Percentiles rank a stretch among this genome's conserved stretches.
Conservation (phyloP, 129 eudicot species). For the Saussurea involucrata region DNA sequence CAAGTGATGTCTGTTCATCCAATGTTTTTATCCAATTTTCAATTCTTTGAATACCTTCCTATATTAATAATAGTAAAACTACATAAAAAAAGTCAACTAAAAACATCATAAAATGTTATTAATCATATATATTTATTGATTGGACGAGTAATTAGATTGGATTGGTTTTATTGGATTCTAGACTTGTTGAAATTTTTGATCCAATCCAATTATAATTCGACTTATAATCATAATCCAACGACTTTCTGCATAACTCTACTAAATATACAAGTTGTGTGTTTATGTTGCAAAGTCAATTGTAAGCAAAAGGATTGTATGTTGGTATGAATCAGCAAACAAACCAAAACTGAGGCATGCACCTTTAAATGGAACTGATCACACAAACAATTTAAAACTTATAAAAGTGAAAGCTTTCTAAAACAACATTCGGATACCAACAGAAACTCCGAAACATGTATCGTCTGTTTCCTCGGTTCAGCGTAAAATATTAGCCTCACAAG, state of each 20-base stretch:
- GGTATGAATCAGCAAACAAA: not conserved
- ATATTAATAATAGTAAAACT: not conserved
- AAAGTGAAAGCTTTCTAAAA: not conserved
- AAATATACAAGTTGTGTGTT: too few relatives aligned
- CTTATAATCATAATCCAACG: too few relatives aligned
- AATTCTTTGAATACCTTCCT: not conserved
- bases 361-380: not conserved
- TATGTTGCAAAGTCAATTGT: too few relatives aligned
- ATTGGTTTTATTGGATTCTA: not conserved
- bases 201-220: not conserved
- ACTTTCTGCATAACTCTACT: too few relatives aligned
- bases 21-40: too few relatives aligned
- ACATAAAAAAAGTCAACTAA: too few relatives aligned
- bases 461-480: conserved; percentile 8
- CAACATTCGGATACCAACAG: not conserved
- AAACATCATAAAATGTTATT: too few relatives aligned
- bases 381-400: not conserved
- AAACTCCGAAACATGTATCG: conserved; percentile 10
- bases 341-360: not conserved
- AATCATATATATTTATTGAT: too few relatives aligned
- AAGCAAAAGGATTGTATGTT: not conserved
- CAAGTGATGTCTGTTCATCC: too few relatives aligned
- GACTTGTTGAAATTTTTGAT: not conserved
- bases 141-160: too few relatives aligned
- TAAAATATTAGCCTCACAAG: not conserved